Conservation (phyloP, 83 land plant genomes). For the Thuja plicata region DNA sequence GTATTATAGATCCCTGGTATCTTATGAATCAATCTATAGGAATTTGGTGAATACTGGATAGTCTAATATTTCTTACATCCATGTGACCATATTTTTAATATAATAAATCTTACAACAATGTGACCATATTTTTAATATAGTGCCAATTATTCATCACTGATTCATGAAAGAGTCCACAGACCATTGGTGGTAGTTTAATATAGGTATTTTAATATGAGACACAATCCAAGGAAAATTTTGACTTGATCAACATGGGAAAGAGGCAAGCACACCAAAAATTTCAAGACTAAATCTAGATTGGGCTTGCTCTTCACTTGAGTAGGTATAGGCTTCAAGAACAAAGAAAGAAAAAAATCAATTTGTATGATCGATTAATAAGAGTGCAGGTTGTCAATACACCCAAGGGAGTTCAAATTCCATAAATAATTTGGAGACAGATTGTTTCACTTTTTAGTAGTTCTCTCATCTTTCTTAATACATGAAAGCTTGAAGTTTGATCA, state of each 20-base stretch:
- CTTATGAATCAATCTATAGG: too few relatives aligned
- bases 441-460: not conserved
- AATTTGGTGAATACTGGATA: too few relatives aligned
- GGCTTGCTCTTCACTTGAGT: not conserved
- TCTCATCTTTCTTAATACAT: not conserved
- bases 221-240: not conserved
- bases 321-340: not conserved
- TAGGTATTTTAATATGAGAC: too few relatives aligned
- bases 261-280: not conserved
- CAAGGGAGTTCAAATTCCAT: not conserved
- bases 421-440: not conserved
- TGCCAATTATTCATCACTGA: too few relatives aligned
- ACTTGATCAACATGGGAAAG: not conserved
- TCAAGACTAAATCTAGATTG: not conserved
- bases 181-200: too few relatives aligned
- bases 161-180: too few relatives aligned
- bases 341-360: not conserved
- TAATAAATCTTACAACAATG: too few relatives aligned
- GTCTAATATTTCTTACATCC: too few relatives aligned
- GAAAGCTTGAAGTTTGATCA: not conserved
- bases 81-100: too few relatives aligned
- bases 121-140: too few relatives aligned
- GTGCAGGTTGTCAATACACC: not conserved
- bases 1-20: too few relatives aligned
- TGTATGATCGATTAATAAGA: not conserved